Percentiles rank a stretch among this genome's conserved stretches.
Conservation (phyloP, 768 basidiomycete species). For the Phylloporus rhodoxanthus region DNA sequence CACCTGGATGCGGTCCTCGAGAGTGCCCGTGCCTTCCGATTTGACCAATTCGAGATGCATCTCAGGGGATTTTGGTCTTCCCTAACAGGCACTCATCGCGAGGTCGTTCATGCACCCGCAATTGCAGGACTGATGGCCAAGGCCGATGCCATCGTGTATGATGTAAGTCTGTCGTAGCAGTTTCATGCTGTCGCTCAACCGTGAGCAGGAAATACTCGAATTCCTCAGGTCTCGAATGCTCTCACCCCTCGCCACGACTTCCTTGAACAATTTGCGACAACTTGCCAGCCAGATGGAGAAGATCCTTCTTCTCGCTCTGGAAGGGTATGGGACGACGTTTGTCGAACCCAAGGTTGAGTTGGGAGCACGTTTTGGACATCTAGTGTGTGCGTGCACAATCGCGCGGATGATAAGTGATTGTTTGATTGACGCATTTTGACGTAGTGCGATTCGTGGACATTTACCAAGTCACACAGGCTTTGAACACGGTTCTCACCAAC, state of each 20-base stretch:
- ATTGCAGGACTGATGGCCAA: constrained; percentile 85
- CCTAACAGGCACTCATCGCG: constrained; percentile 68
- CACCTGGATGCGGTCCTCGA: constrained; percentile 82
- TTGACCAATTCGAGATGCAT: constrained; percentile 88
- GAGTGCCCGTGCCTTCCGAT: constrained; percentile 68
- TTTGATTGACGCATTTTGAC: constrained; percentile 11
- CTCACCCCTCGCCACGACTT: constrained; percentile 61
- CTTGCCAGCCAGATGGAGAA: constrained; percentile 91
- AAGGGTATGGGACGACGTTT: constrained; percentile 81
- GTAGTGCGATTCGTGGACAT: constrained; percentile 87
- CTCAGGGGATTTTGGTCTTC: constrained; percentile 81
- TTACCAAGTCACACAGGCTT: constrained; percentile 85
- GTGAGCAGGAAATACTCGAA: constrained; percentile 75
- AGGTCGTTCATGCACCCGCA: constrained; percentile 83
- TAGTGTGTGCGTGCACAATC: constrained; percentile 60
- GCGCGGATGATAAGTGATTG: not conserved
- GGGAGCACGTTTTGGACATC: constrained; percentile 85
- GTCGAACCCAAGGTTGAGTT: constrained; percentile 89
- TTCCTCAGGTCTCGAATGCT: constrained; percentile 80
- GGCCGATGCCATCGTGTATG: constrained; percentile 86
- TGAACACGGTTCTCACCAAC: constrained; percentile 83
- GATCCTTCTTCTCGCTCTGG: constrained; percentile 73
- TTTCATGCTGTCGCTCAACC: constrained; percentile 14
- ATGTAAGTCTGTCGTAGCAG: constrained; percentile 51
- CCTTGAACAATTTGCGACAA: constrained; percentile 67